Conservation (phyloP, 2,329 filamentous ascomycete genomes). For the Neobulgaria alba region DNA sequence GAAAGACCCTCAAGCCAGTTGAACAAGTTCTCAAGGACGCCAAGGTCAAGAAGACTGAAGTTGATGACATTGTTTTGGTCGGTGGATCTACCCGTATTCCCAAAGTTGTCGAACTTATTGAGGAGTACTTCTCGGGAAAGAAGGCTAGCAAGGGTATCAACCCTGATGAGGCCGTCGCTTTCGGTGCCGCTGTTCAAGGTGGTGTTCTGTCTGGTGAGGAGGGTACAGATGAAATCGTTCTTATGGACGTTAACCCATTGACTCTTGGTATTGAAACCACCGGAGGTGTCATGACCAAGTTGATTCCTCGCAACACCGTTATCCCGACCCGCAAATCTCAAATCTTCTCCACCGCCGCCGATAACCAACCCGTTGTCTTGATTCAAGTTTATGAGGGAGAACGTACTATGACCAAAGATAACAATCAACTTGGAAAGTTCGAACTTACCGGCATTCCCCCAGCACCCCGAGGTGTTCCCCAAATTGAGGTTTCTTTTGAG, state of each 20-base stretch:
- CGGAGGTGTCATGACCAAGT: slow-evolving; percentile 94
- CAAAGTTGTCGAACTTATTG: slow-evolving; percentile 89
- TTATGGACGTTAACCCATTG: slow-evolving; percentile 95
- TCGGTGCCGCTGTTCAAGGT: slow-evolving; percentile 93
- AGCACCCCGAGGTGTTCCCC: slow-evolving; percentile 89
- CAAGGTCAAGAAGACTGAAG: slow-evolving; percentile 90
- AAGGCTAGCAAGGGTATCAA: slow-evolving; percentile 99
- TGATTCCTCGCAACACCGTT: slow-evolving; percentile 88
- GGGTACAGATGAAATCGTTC: slow-evolving; percentile 70
- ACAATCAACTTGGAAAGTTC: slow-evolving; percentile 96
- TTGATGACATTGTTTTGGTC: slow-evolving; percentile 94
- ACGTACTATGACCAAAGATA: slow-evolving; percentile 89
- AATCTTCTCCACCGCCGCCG: slow-evolving; percentile 94
- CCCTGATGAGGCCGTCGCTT: slow-evolving; percentile 97
- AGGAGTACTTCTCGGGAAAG: slow-evolving; percentile 94
- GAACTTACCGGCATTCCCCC: slow-evolving; percentile 94
- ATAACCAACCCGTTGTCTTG: slow-evolving; percentile 91
- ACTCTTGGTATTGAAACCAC: slow-evolving; percentile 97
- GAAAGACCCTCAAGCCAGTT: slow-evolving; percentile 97
- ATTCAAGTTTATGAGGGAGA: slow-evolving; percentile 97
- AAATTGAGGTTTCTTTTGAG: slow-evolving; percentile 97
- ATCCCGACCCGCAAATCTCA: slow-evolving; percentile 96
- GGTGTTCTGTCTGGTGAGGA: slow-evolving; percentile 88
- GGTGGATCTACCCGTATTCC: slow-evolving; percentile 99
- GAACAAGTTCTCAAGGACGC: slow-evolving; percentile 98